Base-by-base conservation (phyloP, 139 green algal species). In the Chlamydomonas schloesseri region DNA sequence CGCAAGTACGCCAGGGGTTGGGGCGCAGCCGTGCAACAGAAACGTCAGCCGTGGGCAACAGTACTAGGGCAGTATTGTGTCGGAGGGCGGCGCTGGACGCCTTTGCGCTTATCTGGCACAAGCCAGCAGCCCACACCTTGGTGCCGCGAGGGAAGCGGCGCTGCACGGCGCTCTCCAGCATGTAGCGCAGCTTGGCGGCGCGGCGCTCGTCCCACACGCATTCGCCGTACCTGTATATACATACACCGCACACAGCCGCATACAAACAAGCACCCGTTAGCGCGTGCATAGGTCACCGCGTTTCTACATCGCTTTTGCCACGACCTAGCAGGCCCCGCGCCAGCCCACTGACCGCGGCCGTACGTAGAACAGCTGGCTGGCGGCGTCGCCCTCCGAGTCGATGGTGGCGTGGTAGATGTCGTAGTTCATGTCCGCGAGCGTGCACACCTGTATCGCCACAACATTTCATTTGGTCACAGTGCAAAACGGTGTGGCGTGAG, bases 391-490 rank as follows among this genome's bases (percentile, higher is more conserved):
- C 73, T 94, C 83, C 24, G 67, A 91, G 88, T 98, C 96, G 57
- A 99, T 96, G 46, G 97, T 98, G 15, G 94, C 97, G 80, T 99
- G 97, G 86, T 94, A 99, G 28, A 99, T 94, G 80, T 98, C 96
- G 80, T 97, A 98, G 71, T 97, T 90, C 90, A 99, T 93, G 91
- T 99, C 97, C 2, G 96, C 95, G 47, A 99, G 93, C 0, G 97
- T 99, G 90, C 97, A 99, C 24, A 96, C 89, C 76, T 83, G 76
- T n/a, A n/a, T n/a, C n/a, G n/a, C n/a, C 31, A 47, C 14, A 31
- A 23, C 60, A 68, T 33, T 8, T 13, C 42, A 8, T 50, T 5
- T 50, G 42, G 14, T 17, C 53, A 14, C 53, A 60, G 17, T 14
- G 53, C 53, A 60, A 60, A 24, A n/a, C n/a, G n/a, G n/a, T n/a